These are phyloP conservation scores for Rosa rugosa DNA, from an alignment of 306 rosid genomes.

Conservation along the genomic window DNA sequence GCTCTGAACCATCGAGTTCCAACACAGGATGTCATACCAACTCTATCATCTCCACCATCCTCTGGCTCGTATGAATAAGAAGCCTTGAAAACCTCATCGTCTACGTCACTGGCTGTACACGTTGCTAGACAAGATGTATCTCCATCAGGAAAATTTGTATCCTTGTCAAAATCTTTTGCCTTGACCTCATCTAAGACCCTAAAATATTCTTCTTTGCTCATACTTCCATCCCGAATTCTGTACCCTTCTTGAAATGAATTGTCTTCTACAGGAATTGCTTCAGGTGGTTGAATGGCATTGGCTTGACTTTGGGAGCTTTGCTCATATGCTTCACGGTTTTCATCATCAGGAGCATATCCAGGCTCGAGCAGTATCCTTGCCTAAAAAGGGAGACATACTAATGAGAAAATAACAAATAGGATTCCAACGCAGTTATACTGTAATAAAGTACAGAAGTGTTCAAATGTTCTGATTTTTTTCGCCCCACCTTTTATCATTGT, in stretches of 20 bases:
- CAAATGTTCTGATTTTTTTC: not conserved
- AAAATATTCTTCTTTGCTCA: slow-evolving; percentile 67
- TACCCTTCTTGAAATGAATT: slow-evolving; percentile 30
- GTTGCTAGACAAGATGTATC: slow-evolving; percentile 85
- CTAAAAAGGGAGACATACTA: slow-evolving; percentile 40
- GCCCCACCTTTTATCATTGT: not conserved
- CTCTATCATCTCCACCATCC: slow-evolving; percentile 48
- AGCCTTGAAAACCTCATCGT: slow-evolving; percentile 61
- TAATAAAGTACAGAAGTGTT: not conserved
- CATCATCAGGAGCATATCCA: slow-evolving; percentile 45
- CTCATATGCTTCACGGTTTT: slow-evolving; percentile 37
- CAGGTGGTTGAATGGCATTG: slow-evolving; percentile 33
- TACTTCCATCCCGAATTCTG: slow-evolving; percentile 35
- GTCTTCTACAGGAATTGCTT: slow-evolving; percentile 28
- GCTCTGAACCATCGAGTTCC: slow-evolving; percentile 88
- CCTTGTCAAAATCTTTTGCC: slow-evolving; percentile 63
- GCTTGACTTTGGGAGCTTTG: slow-evolving; percentile 33
- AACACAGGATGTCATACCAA: slow-evolving; percentile 74
- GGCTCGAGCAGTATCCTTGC: slow-evolving; percentile 77
- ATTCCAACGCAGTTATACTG: not conserved
- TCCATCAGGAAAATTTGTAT: slow-evolving; percentile 54
- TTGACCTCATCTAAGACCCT: slow-evolving; percentile 73
- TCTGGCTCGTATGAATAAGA: slow-evolving; percentile 62
- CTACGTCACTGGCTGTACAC: slow-evolving; percentile 70
- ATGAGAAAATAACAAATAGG: not conserved